Conservation (phyloP, 2,329 filamentous ascomycete genomes). For the Sporothrix dimorphospora region DNA sequence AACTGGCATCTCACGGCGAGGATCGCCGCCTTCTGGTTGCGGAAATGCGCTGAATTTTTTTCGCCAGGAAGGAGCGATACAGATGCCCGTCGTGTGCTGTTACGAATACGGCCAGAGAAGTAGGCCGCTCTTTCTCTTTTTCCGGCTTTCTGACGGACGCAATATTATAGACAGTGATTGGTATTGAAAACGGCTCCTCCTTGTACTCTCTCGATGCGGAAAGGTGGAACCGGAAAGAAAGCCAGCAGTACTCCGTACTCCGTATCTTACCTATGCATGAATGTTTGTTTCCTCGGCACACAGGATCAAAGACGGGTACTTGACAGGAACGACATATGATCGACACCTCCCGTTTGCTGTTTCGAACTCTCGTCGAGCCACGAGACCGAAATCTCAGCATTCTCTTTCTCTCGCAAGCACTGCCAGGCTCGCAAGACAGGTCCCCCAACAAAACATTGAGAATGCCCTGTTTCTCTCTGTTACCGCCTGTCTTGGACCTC, state of each 20-base stretch:
- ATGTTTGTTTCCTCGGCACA: neutral
- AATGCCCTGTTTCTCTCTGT: neutral
- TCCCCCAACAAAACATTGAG: neutral
- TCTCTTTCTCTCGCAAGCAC: neutral
- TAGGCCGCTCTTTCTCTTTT: constrained; percentile 4
- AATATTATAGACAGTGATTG: neutral
- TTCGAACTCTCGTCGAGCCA: neutral
- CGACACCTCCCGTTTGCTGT: constrained; percentile 3
- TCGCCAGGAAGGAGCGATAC: constrained; percentile 6
- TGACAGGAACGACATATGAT: constrained; percentile 13
- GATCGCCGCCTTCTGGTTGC: constrained; percentile 10
- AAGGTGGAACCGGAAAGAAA: neutral
- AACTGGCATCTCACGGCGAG: neutral
- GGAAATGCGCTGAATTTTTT: neutral
- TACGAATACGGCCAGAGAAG: neutral
- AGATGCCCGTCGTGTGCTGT: neutral
- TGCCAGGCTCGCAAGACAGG: neutral
- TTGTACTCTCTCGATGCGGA: neutral
- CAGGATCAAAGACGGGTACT: neutral
- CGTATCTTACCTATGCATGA: no score
- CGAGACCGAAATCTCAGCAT: neutral
- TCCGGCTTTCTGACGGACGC: neutral
- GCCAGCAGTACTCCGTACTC: no score
- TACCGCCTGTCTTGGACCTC: constrained; percentile 1
- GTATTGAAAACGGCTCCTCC: neutral